Evolutionary conservation across 1,284 basidiomycete species (phyloP).

Genomic region (Leccinum fallax): DNA sequence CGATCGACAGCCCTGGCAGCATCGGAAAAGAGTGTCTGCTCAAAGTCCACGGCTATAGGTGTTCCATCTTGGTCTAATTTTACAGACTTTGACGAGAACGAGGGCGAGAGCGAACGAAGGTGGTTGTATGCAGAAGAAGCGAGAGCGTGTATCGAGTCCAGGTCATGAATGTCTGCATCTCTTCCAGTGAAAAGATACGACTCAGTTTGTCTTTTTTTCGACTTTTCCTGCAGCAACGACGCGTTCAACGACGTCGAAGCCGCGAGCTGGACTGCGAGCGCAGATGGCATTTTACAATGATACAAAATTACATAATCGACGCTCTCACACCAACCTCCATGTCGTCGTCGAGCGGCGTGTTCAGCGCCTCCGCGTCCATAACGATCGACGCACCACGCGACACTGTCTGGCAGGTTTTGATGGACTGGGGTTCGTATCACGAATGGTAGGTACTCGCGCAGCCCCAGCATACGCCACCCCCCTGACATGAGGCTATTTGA

Average conservation of each 20-base stretch:
- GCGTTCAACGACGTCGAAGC: slow-evolving; percentile 82
- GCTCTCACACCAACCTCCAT: slow-evolving; percentile 1
- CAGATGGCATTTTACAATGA: slow-evolving; percentile 57
- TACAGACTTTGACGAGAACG: slow-evolving; percentile 39
- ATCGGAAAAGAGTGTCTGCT: slow-evolving; percentile 83
- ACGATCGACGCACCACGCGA: slow-evolving; percentile 39
- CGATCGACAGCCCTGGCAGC: slow-evolving; percentile 77
- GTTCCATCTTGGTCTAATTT: slow-evolving; percentile 18
- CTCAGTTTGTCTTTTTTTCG: slow-evolving; percentile 56
- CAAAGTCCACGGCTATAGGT: slow-evolving; percentile 52
- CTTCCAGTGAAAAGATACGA: slow-evolving; percentile 87
- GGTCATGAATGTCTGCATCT: slow-evolving; percentile 82
- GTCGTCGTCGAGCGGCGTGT: slow-evolving; percentile 26
- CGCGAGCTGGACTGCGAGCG: slow-evolving; percentile 67
- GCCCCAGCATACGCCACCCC: neutral
- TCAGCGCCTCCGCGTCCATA: slow-evolving; percentile 28
- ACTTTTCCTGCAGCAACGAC: slow-evolving; percentile 70
- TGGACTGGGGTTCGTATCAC: slow-evolving; percentile 38
- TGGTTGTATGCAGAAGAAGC: slow-evolving; percentile 81
- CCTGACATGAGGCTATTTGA: neutral
- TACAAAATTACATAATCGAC: slow-evolving; percentile 15
- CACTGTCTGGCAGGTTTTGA: slow-evolving; percentile 36
- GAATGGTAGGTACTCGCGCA: slow-evolving; percentile 30
- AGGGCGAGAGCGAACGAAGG: slow-evolving; percentile 65
- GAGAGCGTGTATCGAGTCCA: slow-evolving; percentile 86